These are phyloP conservation scores for Leishmania tarentolae DNA, from an alignment of 208 protist genomes.

Conservation along the genomic window DNA sequence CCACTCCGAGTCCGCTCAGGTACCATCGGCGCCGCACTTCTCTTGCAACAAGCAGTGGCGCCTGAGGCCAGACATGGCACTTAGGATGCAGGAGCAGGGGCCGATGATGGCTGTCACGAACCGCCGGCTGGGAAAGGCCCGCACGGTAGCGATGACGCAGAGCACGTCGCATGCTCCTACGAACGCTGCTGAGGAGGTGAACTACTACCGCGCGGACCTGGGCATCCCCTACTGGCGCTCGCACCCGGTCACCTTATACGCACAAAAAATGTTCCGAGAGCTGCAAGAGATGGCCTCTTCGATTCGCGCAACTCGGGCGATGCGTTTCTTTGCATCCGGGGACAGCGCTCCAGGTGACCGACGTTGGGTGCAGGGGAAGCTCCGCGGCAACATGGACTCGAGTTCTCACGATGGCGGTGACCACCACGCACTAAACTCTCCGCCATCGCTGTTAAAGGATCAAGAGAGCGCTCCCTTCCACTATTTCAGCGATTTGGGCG, in stretches of 20 bases:
- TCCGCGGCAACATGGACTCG: background rate
- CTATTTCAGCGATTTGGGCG: background rate
- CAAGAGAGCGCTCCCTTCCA: background rate
- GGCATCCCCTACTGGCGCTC: slow-evolving; percentile 39
- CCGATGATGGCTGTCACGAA: slow-evolving; percentile 8
- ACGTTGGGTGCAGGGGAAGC: background rate
- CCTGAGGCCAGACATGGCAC: slow-evolving; percentile 14
- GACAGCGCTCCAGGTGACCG: background rate
- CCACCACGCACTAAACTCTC: background rate
- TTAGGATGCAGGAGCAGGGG: slow-evolving; percentile 5
- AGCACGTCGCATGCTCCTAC: background rate
- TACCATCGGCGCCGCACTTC: background rate
- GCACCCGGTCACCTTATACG: slow-evolving; percentile 38
- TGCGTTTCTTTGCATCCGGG: slow-evolving; percentile 20
- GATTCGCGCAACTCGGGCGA: slow-evolving; percentile 32
- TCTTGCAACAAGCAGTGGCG: slow-evolving; percentile 27
- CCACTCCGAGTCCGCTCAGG: background rate
- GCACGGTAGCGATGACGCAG: background rate
- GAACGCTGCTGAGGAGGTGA: slow-evolving; percentile 5
- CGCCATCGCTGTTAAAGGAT: background rate
- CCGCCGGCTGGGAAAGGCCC: slow-evolving; percentile 6
- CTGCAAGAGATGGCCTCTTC: slow-evolving; percentile 34
- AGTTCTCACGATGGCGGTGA: background rate
- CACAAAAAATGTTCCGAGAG: slow-evolving; percentile 30
- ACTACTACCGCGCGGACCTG: slow-evolving; percentile 36